Conservation (phyloP, 1,284 basidiomycete genomes). For the Gastroboletus turbinatus region DNA sequence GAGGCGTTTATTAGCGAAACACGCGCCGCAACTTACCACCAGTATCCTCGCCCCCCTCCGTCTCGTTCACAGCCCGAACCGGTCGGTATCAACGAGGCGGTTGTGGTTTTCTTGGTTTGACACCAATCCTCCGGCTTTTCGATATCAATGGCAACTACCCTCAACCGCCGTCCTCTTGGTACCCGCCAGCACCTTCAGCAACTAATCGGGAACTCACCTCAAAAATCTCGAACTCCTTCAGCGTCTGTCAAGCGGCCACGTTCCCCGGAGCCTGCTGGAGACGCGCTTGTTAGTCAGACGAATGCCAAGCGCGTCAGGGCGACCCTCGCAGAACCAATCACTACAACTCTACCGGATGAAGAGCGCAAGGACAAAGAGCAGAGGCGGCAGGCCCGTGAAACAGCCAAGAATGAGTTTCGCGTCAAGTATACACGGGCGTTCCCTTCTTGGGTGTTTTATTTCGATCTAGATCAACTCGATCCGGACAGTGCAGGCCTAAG, state of each 20-base stretch:
- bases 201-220: slow-evolving; percentile 32
- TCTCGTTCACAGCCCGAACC: background rate
- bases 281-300: slow-evolving; percentile 22
- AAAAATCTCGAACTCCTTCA: slow-evolving; percentile 29
- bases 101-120: slow-evolving; percentile 6
- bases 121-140: background rate
- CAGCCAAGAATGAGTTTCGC: slow-evolving; percentile 72
- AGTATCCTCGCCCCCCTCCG: slow-evolving; percentile 3
- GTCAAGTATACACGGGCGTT: slow-evolving; percentile 85
- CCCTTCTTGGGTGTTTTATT: slow-evolving; percentile 83
- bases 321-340: slow-evolving; percentile 22
- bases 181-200: slow-evolving; percentile 36
- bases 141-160: slow-evolving; percentile 39
- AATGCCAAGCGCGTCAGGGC: slow-evolving; percentile 36
- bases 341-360: slow-evolving; percentile 24
- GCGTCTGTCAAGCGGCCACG: slow-evolving; percentile 53
- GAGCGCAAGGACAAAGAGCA: slow-evolving; percentile 44
- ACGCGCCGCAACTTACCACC: slow-evolving; percentile 6
- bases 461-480: slow-evolving; percentile 68
- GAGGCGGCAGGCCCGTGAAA: slow-evolving; percentile 50
- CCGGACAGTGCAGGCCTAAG: slow-evolving; percentile 45
- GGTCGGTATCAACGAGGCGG: background rate
- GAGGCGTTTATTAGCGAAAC: slow-evolving; percentile 13
- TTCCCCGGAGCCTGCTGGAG: slow-evolving; percentile 56
- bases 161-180: slow-evolving; percentile 43